A percentile compares a stretch with the other conserved stretches of the same genome.
Conservation (phyloP, 2,329 filamentous ascomycete genomes). For the Apiospora phragmitis region DNA sequence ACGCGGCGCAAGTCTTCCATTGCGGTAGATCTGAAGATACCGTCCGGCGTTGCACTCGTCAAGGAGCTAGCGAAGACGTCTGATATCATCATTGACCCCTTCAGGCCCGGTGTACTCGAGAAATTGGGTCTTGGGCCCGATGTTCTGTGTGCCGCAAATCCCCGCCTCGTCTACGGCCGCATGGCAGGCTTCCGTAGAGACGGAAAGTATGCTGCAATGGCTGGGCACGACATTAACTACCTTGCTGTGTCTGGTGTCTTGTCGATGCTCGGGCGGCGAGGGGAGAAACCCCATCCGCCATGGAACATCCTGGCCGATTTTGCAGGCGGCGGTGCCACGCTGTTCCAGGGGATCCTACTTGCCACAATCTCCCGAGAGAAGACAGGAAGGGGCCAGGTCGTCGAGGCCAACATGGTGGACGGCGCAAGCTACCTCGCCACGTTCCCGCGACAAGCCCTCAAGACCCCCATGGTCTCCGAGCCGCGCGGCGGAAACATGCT, state of each 20-base stretch:
- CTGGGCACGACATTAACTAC: conserved; percentile 96
- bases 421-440: conserved; percentile 77
- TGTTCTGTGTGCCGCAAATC: conserved; percentile 67
- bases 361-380: conserved; percentile 68
- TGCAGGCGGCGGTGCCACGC: conserved; percentile 80
- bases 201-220: conserved; percentile 83
- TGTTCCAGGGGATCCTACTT: conserved; percentile 80
- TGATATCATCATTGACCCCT: conserved; percentile 91
- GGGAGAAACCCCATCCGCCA: conserved; percentile 74
- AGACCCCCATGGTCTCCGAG: conserved; percentile 61
- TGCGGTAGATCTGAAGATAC: conserved; percentile 73
- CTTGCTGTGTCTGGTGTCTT: conserved; percentile 84
- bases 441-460: conserved; percentile 70
- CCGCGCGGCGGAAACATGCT: conserved; percentile 75
- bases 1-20: conserved; percentile 81
- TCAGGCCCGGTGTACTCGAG: conserved; percentile 87
- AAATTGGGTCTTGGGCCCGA: conserved; percentile 76
- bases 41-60: conserved; percentile 64
- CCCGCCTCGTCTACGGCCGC: conserved; percentile 75
- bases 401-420: conserved; percentile 98
- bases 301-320: conserved; percentile 88
- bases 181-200: conserved; percentile 90
- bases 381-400: conserved; percentile 77
- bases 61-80: conserved; percentile 61
- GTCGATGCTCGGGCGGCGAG: conserved; percentile 69